phyloP scores from a whole-genome alignment of 495 filamentous ascomycete genomes.

The Bryoglossum gracile region DNA sequence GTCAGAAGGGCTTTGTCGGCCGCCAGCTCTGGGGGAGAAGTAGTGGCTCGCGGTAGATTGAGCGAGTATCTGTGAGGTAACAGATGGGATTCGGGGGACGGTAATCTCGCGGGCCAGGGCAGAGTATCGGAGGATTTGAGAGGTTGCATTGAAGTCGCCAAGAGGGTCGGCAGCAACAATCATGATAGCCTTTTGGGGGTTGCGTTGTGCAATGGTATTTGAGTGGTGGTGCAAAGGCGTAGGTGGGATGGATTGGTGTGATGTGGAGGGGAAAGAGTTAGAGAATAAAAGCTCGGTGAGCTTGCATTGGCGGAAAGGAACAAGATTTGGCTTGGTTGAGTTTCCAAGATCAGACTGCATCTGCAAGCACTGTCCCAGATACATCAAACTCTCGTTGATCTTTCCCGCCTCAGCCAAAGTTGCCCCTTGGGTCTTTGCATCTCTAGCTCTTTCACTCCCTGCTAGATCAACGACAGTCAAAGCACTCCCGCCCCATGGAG shows the following conservation, averaged over 20 bases:
- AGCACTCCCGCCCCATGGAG: conserved; percentile 69
- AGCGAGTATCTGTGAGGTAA: conserved; percentile 40
- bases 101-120: conserved; percentile 91
- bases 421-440: conserved; percentile 86
- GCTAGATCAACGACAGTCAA: conserved; percentile 91
- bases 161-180: conserved; percentile 91
- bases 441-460: conserved; percentile 85
- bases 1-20: conserved; percentile 42
- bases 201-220: conserved; percentile 33
- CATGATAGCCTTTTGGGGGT: conserved; percentile 86
- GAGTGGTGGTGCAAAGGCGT: conserved; percentile 10
- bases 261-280: conserved; percentile 76
- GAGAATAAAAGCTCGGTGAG: conserved; percentile 94
- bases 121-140: conserved; percentile 91
- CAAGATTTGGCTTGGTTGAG: conserved; percentile 69
- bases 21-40: conserved; percentile 33
- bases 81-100: conserved; percentile 77
- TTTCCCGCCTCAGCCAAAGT: conserved; percentile 93
- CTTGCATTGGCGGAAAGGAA: conserved; percentile 93
- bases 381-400: conserved; percentile 98
- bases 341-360: conserved; percentile 79
- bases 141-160: conserved; percentile 94
- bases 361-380: conserved; percentile 92
- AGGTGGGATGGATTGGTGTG: conserved; percentile 29
- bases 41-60: conserved; percentile 27